Evolutionary conservation across 257 asterid genomes (phyloP).

Genomic region (Phtheirospermum japonicum): DNA sequence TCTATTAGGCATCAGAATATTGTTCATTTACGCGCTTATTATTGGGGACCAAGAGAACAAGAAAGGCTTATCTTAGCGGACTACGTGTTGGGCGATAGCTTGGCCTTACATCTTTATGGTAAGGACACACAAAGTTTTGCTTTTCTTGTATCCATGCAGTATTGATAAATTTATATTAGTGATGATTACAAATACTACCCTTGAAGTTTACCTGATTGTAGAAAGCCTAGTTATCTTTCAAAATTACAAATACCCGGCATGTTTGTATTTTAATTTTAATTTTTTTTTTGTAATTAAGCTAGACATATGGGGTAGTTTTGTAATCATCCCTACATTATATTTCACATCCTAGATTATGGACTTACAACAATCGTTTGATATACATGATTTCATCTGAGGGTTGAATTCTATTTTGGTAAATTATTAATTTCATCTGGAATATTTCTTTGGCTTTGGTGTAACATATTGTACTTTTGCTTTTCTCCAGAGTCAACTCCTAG

Average conservation of each 20-base stretch:
- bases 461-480: background rate
- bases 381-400: background rate
- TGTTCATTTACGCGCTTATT: conserved; percentile 74
- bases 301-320: background rate
- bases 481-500: conserved; percentile 85
- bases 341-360: background rate
- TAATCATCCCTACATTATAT: background rate
- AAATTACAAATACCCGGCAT: background rate
- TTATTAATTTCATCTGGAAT: no score
- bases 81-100: conserved; percentile 80
- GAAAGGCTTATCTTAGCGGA: conserved; percentile 86
- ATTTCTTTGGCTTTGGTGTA: background rate
- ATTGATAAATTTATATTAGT: background rate
- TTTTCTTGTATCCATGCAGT: conserved; percentile 11
- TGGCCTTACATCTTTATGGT: conserved; percentile 91
- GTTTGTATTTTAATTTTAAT: background rate
- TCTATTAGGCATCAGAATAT: conserved; percentile 58
- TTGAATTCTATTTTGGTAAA: no score
- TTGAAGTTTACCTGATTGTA: background rate
- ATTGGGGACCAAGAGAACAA: conserved; percentile 94
- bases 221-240: background rate
- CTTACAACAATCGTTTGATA: background rate
- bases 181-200: background rate
- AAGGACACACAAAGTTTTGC: conserved; percentile 27
- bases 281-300: no score